Evolutionary conservation across 148 eudicot species (phyloP), one percentile per base, ranked within the genome.

Genomic region (Polygonum aviculare): DNA sequence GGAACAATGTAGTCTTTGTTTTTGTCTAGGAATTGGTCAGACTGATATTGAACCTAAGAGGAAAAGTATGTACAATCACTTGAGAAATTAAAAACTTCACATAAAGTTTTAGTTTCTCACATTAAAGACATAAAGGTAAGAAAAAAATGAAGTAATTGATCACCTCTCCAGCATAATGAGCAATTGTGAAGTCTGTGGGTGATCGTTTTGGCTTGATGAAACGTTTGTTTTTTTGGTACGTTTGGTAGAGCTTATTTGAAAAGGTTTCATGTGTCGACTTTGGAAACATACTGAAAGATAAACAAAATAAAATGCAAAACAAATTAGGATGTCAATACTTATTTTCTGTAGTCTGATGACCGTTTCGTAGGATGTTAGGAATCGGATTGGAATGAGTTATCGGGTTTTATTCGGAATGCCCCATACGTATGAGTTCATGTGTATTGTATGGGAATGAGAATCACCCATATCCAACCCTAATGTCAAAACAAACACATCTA

Each of bases 81-180:
- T 49, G 63, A 75, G 65, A 60, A 78, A 77, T 49, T 55, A 59
- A 78, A 77, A 45, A 22, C n/a, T 19, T 51, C 31, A 14, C 39
- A 4, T 69, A 14, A 74, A 72, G 12, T 14, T 63, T 33, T 22
- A 59, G 1, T 59, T 59, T 51, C 16, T 7, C 57, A 51, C 21
- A 14, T 2, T 51, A 16, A 14, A 51, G 47, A 44, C 47, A 7
- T 1, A 44, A 44, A 44, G 9, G 47, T 26, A 26, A 26, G 31
- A 31, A 52, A 69, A 74, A 69, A 44, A 33, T 36, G 39, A 78
- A 69, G 50, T 36, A 74, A 67, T 76, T 26, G 31, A 26, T 90
- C 80, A 92, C 97, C 91, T 95, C 97, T 80, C 99, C 97, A 57
- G 99, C 99, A 85, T 95, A 92, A 86, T 95, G 99, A 81, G 92